Evolutionary conservation across 441 rosid species (phyloP), one percentile per base, ranked within the genome.

Genomic region (Arabidopsis hybrid): DNA sequence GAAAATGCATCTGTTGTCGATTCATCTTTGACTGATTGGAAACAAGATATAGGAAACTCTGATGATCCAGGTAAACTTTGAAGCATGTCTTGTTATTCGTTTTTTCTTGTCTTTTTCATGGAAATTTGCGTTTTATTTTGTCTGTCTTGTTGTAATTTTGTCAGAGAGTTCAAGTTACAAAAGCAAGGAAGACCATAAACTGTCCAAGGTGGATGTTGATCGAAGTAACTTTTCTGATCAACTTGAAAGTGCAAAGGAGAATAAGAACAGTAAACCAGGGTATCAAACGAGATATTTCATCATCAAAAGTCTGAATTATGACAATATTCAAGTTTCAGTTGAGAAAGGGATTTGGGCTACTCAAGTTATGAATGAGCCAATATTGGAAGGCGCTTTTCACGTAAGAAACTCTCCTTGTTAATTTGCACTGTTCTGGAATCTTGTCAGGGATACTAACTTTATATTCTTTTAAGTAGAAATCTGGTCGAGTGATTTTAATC

Each of bases 331-430:
- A 83, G 84, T 84, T 29, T 90, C 99, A 53, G 72, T 92, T 11
- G 89, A 89, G 79, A 90, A 78, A 81, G 99, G 95, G 68, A 86
- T 94, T 64, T 94, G 99, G 99, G 99, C 99, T 71, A 94, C 99
- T 80, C 97, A 94, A 83, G 97, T 94, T 72, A 90, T 90, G 97
- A 94, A 94, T 84, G 97, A 92, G 84, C 97, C 97, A 67, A 92
- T 94, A 77, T 60, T 92, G 84, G 97, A 94, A 81, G 99, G 90
- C 53, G 95, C 97, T 77, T 94, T 90, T 88, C 85, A 79, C 83
- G 97, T 92, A 85, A 92, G 93, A 79, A 36, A 61, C 78, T 61
- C 56, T 16, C 67, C 69, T 56, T 64, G 71, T 70, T 53, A 29
- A 34, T 57, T 36, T 69, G 4, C 32, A 34, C 18, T 4, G 4